Evolutionary conservation across 441 rosid genomes (phyloP).

Genomic region (Gossypium davidsonii): DNA sequence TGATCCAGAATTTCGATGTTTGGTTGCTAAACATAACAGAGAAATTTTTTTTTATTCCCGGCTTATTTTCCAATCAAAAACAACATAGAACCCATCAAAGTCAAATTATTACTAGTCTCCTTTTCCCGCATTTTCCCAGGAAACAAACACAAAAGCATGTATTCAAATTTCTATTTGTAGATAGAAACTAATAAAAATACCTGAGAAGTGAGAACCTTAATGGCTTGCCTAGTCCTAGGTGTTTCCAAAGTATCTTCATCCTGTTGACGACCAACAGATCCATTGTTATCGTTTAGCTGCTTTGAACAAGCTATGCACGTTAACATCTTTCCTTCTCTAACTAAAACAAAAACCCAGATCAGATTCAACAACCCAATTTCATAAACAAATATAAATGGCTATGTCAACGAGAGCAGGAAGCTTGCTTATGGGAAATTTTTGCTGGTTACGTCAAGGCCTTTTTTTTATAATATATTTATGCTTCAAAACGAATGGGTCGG

Average conservation of each 20-base stretch:
- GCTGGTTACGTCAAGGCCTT: neutral
- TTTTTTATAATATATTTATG: neutral
- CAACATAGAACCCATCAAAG: constrained; percentile 3
- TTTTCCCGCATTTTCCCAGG: constrained; percentile 16
- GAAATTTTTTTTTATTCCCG: too few relatives aligned
- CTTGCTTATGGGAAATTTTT: neutral
- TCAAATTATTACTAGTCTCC: neutral
- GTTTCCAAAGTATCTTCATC: constrained; percentile 46
- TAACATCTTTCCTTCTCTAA: constrained; percentile 39
- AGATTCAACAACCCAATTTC: constrained; percentile 14
- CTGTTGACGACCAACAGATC: constrained; percentile 49
- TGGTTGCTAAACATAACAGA: too few relatives aligned
- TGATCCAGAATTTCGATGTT: too few relatives aligned
- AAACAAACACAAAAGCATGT: constrained; percentile 10
- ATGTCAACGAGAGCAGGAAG: neutral
- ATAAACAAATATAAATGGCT: neutral
- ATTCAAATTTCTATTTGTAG: neutral
- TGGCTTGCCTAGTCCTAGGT: constrained; percentile 63
- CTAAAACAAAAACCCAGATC: constrained; percentile 20
- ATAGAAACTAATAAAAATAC: constrained; percentile 19
- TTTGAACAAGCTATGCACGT: constrained; percentile 80
- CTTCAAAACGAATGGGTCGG: neutral
- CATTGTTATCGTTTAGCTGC: constrained; percentile 38
- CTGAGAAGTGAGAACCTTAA: constrained; percentile 67
- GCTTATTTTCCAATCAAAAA: too few relatives aligned